Base-by-base conservation (phyloP, 1,139 yeast genomes). In the Yamadazyma sp. region DNA sequence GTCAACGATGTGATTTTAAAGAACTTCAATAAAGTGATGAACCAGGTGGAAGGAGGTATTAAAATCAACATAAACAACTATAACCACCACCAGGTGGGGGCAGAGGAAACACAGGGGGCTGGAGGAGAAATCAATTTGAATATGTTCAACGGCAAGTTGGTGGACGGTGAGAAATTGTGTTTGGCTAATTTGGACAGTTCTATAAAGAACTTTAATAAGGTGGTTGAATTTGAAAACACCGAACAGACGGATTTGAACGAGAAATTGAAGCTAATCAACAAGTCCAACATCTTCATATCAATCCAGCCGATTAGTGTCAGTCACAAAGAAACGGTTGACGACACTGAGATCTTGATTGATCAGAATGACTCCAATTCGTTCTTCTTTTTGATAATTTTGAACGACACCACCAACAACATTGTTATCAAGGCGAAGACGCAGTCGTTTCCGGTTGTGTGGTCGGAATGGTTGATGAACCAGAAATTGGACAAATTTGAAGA, bases 1-100 rank as follows among this genome's bases (percentile, higher is more conserved):
- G 71, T 90, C 50, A 86, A 85, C 45, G 69, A 73, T 38, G 68
- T 81, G 45, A 80, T 87, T 13, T 76, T 78, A 47, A 69, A 73
- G 35, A 86, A 83, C 48, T 92, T 92, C 60, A 82, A 80, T 52
- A 73, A 75, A 40, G 97, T 88, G n/a, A 81, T 89, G 83, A 76
- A 76, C 46, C 97, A 90, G 61, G 97, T 90, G 12, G 96, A 90
- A 57, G 97, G 96, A 26, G 90, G 88, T 10, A 88, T 83, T 33
- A 70, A 76, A 38, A 76, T 82, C 12, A 69, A 70, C 44, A 78
- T 81, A 7, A 73, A 70, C 51, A 76, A 79, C 62, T 67, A 64
- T 47, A 64, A 74, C 62, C 74, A 78, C 52, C 63, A 67, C 27
- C 11, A 25, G 4, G 28, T 12, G 10, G 28, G 28, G 15, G 6